Evolutionary conservation across 176 grass and related monocot genomes (phyloP), one percentile per base, ranked within the genome.

Genomic region (Juncus effusus): DNA sequence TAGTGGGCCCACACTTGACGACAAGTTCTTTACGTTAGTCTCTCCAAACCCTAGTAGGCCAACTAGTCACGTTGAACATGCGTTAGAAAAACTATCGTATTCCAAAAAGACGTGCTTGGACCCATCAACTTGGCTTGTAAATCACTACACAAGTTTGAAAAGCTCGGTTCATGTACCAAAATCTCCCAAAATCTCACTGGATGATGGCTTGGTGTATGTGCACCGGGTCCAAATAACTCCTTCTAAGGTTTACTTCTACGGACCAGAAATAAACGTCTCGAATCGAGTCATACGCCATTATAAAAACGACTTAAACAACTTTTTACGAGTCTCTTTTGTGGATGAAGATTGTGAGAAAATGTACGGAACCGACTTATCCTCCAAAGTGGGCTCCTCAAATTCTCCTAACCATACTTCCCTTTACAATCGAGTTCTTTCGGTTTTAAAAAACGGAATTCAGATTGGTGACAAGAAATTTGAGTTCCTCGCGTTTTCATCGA

Each of bases 401-500:
- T 14, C 62, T 72, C 38, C 39, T 74, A 84, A 49, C 38, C 73
- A 14, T 62, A 96, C 87, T 68, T 51, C 76, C 68, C 65, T 96
- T 49, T 91, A 84, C 39, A 42, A 68, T 39, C 83, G 93, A 86
- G 79, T 91, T 77, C 13, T 91, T 4, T 86, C 82, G 2, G 82
- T 88, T 59, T 57, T 96, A 66, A 74, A 57, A 76, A 77, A 96
- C 67, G 87, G 93, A 50, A 88, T 96, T 14, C 77, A 55, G 56
- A 78, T 96, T 63, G 87, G 87, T 58, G 74, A 68, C 51, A 88
- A 88, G 75, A 84, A 96, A 42, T 96, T 88, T 55, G 82, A 88
- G 55, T 96, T 96, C 81, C 93, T 96, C 62, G 93, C 93, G 8
- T 96, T 96, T 64, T 96, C 93, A 65, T 91, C 93, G 59, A 96